Evolutionary conservation across 176 grass and related monocot species (phyloP), one percentile per base, ranked within the genome.

Genomic region (Rhipidocladum racemiflorum): DNA sequence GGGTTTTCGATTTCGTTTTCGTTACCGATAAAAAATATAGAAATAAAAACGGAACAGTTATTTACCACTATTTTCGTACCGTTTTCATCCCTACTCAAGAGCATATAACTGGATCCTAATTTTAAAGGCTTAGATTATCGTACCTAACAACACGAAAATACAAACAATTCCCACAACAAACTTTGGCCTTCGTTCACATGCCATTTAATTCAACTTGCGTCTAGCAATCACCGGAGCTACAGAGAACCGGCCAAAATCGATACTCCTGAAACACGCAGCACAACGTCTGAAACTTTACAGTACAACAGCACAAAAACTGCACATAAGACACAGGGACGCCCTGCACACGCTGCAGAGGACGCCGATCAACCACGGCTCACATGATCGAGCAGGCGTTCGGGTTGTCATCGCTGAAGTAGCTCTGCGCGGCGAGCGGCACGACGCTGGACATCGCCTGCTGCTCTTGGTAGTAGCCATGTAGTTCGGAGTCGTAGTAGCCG

Each of bases 321-420:
- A 56, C 30, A 10, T 11, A 50, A 39, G 7, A 28, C 23, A 67
- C 77, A 80, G 1, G 15, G 23, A 32, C 7, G 17, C 16, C 11
- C 7, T 17, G 60, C 29, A 65, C 42, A 46, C 40, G 39, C 0
- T 3, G 36, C 39, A 13, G 57, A n/a, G 36, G 39, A 50, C 55
- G 13, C 7, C 20, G 20, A 48, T 48, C 13, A 0, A 20, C 5
- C 17, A 4, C n/a, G 21, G 61, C 1, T 90, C 83, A 96, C 90
- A 97, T 94, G 77, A 97, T 34, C 3, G 85, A 89, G 65, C 95
- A 97, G 35, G 86, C 80, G 11, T 34, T 80, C 2, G 95, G 95
- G 74, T 97, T 97, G 1, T 97, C 92, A 20, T 94, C 95, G 15
- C 95, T 97, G 90, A 94, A 97, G 61, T 88, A 79, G 73, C 57